A percentile compares a stretch with the other conserved stretches of the same genome.
Conservation (phyloP, 2,329 filamentous ascomycete species). For the Aspergillus sp. region DNA sequence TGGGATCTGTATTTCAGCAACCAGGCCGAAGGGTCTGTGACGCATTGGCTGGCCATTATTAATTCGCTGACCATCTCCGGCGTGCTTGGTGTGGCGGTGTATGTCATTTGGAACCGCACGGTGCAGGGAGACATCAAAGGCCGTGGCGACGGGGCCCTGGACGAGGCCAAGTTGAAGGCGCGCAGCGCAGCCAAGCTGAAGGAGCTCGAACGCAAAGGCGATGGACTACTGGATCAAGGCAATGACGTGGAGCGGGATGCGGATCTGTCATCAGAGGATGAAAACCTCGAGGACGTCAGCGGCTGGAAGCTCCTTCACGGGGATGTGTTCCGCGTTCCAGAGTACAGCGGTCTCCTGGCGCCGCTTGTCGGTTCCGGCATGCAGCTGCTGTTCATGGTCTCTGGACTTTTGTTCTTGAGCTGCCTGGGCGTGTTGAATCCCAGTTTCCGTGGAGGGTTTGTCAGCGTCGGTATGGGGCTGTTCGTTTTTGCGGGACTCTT, state of each 20-base stretch:
- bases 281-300: slow-evolving; percentile 72
- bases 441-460: slow-evolving; percentile 84
- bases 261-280: slow-evolving; percentile 65
- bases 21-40: slow-evolving; percentile 74
- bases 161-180: slow-evolving; percentile 63
- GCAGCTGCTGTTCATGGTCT: slow-evolving; percentile 79
- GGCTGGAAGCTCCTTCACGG: slow-evolving; percentile 87
- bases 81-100: slow-evolving; percentile 72
- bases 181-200: slow-evolving; percentile 33
- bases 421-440: slow-evolving; percentile 78
- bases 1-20: slow-evolving; percentile 92
- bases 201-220: slow-evolving; percentile 53
- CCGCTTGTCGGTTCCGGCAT: slow-evolving; percentile 81
- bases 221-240: slow-evolving; percentile 59
- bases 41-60: slow-evolving; percentile 85
- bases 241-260: slow-evolving; percentile 52
- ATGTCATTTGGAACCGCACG: slow-evolving; percentile 77
- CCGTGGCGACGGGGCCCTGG: slow-evolving; percentile 63
- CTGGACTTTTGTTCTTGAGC: slow-evolving; percentile 68
- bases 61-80: slow-evolving; percentile 84
- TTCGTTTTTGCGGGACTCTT: slow-evolving; percentile 82
- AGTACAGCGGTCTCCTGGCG: slow-evolving; percentile 68
- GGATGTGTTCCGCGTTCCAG: slow-evolving; percentile 79
- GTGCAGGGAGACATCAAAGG: slow-evolving; percentile 75
- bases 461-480: slow-evolving; percentile 77